phyloP scores from a whole-genome alignment of 352 stramenopile genomes.

The Globisporangium canariense region DNA sequence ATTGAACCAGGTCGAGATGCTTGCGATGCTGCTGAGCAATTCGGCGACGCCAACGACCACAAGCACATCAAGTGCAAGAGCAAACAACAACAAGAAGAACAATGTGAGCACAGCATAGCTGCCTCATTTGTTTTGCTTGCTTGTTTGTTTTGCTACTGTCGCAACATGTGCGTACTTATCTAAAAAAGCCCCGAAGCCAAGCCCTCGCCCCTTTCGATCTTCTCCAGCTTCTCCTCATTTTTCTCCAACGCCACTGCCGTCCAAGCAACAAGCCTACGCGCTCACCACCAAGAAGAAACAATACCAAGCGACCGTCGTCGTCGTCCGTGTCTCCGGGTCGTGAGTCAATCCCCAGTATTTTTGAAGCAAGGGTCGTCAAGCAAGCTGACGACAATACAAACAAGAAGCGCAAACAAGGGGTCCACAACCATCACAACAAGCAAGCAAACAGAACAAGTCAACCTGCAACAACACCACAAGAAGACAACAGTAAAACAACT shows the following conservation, averaged over 20 bases:
- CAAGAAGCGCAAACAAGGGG: neutral
- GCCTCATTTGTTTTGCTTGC: neutral
- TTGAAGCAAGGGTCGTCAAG: slow-evolving; percentile 1
- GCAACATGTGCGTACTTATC: slow-evolving; percentile 9
- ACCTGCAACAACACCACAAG: no score
- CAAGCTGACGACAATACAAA: neutral
- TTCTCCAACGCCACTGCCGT: neutral
- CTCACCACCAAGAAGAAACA: neutral
- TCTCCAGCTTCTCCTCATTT: slow-evolving; percentile 1
- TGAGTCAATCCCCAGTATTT: neutral
- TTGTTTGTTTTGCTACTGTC: neutral
- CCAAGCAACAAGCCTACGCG: no score
- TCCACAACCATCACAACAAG: neutral
- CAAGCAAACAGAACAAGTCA: neutral
- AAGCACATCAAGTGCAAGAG: slow-evolving; percentile 2
- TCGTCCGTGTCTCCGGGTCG: neutral
- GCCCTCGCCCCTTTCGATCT: neutral
- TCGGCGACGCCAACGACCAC: slow-evolving; percentile 19
- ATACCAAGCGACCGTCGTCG: neutral
- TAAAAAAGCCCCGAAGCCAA: neutral
- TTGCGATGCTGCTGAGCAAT: slow-evolving; percentile 37
- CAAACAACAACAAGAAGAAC: neutral
- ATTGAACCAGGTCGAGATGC: slow-evolving; percentile 37
- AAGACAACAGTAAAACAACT: neutral
- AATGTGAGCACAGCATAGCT: slow-evolving; percentile 12